Conservation (phyloP, 129 eudicot species). For the Saussurea involucrata region DNA sequence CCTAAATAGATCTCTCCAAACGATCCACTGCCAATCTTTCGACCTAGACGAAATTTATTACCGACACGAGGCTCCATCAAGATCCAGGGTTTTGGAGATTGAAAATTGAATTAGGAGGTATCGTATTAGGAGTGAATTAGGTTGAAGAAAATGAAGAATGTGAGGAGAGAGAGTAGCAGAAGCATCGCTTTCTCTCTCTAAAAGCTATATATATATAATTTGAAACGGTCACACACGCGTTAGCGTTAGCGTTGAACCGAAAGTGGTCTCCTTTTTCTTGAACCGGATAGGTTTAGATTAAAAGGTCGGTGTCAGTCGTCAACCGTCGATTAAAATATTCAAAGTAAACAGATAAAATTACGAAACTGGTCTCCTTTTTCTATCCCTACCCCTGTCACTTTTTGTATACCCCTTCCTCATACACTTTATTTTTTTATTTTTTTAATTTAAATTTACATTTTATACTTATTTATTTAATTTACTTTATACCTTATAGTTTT, state of each 20-base stretch:
- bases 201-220: not conserved
- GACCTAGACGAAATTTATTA: conserved; percentile 85
- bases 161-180: conserved; percentile 16
- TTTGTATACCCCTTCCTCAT: too few species aligned
- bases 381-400: too few species aligned
- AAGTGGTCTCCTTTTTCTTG: conserved; percentile 4
- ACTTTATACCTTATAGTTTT: too few species aligned
- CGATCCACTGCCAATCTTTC: conserved; percentile 96
- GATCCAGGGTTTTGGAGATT: conserved; percentile 30
- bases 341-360: too few species aligned
- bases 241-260: conserved; percentile 11
- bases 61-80: conserved; percentile 96
- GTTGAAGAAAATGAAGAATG: conserved; percentile 24
- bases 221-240: conserved; percentile 29
- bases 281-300: conserved; percentile 26
- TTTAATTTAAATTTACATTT: too few species aligned
- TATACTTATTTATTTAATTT: too few species aligned
- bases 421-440: too few species aligned
- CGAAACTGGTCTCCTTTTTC: too few species aligned
- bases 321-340: not conserved
- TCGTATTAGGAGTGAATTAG: conserved; percentile 27
- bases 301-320: conserved; percentile 30
- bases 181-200: conserved; percentile 4
- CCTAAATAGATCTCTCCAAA: conserved; percentile 99
- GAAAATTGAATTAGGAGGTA: conserved; percentile 1